phyloP scores from a whole-genome alignment of 108 stramenopile genomes.

The Bacterosira constricta region DNA sequence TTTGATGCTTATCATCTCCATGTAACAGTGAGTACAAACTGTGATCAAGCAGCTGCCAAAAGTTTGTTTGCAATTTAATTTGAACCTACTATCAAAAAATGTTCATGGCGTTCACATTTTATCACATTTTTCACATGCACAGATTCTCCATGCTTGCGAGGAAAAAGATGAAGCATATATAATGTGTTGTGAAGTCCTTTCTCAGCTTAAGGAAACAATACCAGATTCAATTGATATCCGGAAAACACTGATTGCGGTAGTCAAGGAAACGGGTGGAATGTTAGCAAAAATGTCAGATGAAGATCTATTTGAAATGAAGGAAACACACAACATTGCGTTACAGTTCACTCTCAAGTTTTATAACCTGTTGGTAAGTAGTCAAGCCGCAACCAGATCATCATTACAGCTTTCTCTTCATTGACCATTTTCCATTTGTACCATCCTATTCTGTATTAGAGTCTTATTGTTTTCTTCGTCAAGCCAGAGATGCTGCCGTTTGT shows the following conservation, averaged over 20 bases:
- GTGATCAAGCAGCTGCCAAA: too few species aligned
- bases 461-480: neutral
- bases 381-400: neutral
- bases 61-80: neutral
- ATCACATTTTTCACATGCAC: neutral
- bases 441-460: neutral
- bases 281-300: neutral
- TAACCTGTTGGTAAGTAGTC: neutral
- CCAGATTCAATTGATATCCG: neutral
- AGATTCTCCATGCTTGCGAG: neutral
- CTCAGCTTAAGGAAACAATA: neutral
- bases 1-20: conserved; percentile 7
- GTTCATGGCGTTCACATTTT: neutral
- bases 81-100: too few species aligned
- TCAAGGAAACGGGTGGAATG: neutral
- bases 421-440: neutral
- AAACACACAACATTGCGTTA: neutral
- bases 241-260: neutral
- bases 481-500: neutral
- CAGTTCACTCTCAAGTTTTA: neutral
- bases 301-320: neutral
- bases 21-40: neutral
- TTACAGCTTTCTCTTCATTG: too few species aligned
- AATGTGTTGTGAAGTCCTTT: neutral
- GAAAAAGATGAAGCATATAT: neutral